These are phyloP conservation scores for Xylaria sp. DNA, from an alignment of 2,329 filamentous ascomycete genomes.

Conservation along the genomic window DNA sequence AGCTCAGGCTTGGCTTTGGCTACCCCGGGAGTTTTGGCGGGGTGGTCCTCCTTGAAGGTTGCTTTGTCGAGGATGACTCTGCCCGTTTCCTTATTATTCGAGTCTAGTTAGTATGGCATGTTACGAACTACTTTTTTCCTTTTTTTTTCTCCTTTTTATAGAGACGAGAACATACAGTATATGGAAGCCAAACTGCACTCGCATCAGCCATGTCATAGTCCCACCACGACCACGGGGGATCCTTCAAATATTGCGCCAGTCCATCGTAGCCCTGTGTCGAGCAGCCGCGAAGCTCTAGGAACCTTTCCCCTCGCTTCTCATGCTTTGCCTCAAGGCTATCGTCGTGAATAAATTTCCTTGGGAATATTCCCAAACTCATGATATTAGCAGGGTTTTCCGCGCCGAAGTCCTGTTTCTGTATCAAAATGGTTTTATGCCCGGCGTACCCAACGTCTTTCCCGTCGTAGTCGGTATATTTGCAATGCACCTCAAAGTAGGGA, in stretches of 20 bases:
- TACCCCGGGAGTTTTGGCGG: constrained; percentile 17
- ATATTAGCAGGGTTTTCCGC: constrained; percentile 27
- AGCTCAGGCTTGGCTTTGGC: constrained; percentile 20
- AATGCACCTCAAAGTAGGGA: constrained; percentile 34
- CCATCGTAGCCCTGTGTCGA: constrained; percentile 33
- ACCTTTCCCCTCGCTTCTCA: constrained; percentile 14
- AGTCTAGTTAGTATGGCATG: neutral
- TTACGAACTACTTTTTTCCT: too few species aligned
- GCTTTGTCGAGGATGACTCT: constrained; percentile 39
- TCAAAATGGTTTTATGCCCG: constrained; percentile 19
- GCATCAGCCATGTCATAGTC: constrained; percentile 20
- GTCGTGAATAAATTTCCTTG: constrained; percentile 11
- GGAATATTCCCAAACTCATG: constrained; percentile 20
- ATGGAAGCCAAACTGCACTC: constrained; percentile 37
- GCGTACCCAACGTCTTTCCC: constrained; percentile 34
- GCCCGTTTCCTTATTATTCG: constrained; percentile 30
- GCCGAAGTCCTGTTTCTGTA: constrained; percentile 36
- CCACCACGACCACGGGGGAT: constrained; percentile 36
- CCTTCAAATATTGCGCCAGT: constrained; percentile 37
- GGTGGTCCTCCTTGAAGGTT: constrained; percentile 37
- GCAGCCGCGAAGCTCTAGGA: constrained; percentile 13
- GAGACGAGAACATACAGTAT: constrained; percentile 27
- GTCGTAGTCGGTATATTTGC: constrained; percentile 40
- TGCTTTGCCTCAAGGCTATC: constrained; percentile 10
- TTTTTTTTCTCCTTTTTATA: too few species aligned